Evolutionary conservation across 2,329 filamentous ascomycete species (phyloP).

Genomic region (Calonectria pteridis): DNA sequence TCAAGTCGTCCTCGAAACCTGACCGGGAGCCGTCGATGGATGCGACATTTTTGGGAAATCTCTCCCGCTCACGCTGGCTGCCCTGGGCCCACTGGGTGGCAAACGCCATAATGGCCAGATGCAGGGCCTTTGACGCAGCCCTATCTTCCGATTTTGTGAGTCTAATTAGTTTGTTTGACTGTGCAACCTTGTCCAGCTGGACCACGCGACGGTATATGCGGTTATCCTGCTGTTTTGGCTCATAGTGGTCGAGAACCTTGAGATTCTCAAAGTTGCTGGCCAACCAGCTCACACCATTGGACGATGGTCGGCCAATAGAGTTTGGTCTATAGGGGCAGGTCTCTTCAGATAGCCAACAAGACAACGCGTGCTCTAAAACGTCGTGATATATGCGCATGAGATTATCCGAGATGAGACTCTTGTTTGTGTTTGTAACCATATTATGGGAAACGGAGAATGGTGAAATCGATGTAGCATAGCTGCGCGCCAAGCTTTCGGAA

Average conservation of each 20-base stretch:
- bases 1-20: slow-evolving; percentile 41
- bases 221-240: slow-evolving; percentile 51
- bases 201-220: slow-evolving; percentile 63
- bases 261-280: slow-evolving; percentile 43
- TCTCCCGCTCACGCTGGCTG: slow-evolving; percentile 43
- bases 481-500: slow-evolving; percentile 42
- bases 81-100: slow-evolving; percentile 60
- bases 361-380: slow-evolving; percentile 64
- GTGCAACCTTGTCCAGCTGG: slow-evolving; percentile 59
- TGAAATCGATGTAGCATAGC: slow-evolving; percentile 43
- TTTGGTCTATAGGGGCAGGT: slow-evolving; percentile 62
- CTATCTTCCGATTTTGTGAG: slow-evolving; percentile 57
- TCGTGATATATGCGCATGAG: slow-evolving; percentile 62
- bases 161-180: slow-evolving; percentile 53
- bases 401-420: slow-evolving; percentile 44
- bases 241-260: slow-evolving; percentile 39
- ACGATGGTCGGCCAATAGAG: slow-evolving; percentile 33
- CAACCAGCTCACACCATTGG: slow-evolving; percentile 45
- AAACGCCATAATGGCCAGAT: slow-evolving; percentile 64
- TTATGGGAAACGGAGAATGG: slow-evolving; percentile 43
- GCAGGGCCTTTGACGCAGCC: slow-evolving; percentile 59
- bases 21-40: slow-evolving; percentile 41
- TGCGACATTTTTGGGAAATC: slow-evolving; percentile 38
- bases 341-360: slow-evolving; percentile 66
- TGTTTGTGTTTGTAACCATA: slow-evolving; percentile 44